Evolutionary conservation across 83 land plant species (phyloP).

Genomic region (Thuja plicata): DNA sequence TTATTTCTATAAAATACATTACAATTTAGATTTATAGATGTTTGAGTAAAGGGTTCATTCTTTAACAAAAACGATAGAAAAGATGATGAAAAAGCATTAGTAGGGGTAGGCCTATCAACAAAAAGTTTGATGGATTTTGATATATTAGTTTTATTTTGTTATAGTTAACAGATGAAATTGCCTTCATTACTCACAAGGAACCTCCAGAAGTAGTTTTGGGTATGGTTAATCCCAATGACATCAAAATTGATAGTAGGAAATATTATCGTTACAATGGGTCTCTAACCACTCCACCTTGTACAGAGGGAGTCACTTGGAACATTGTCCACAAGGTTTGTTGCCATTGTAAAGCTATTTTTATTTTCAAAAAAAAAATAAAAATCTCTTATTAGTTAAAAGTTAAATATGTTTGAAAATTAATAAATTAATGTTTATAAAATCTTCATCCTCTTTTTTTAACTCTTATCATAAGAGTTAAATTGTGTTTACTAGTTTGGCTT

Average conservation of each 20-base stretch:
- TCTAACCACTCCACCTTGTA: constrained; percentile 52
- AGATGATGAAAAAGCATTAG: too few relatives aligned
- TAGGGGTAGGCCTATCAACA: neutral
- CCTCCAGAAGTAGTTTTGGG: constrained; percentile 25
- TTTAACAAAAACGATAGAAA: too few relatives aligned
- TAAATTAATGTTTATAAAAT: too few relatives aligned
- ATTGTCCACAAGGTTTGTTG: constrained; percentile 23
- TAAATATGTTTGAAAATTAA: too few relatives aligned
- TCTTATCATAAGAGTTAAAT: neutral
- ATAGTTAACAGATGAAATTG: neutral
- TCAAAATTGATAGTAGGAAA: constrained; percentile 25
- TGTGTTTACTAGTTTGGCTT: too few relatives aligned
- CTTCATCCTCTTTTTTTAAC: too few relatives aligned
- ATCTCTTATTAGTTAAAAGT: too few relatives aligned
- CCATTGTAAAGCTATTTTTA: neutral
- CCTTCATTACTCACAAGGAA: neutral
- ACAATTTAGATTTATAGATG: neutral
- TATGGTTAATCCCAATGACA: constrained; percentile 32
- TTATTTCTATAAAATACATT: neutral
- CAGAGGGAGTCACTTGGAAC: constrained; percentile 52
- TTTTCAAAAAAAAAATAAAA: neutral
- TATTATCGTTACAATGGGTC: constrained; percentile 51
- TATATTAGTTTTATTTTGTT: neutral
- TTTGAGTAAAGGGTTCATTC: too few relatives aligned
- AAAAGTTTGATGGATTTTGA: neutral